A percentile compares a stretch with the other conserved stretches of the same genome.
Conservation (phyloP, 2,329 filamentous ascomycete species). For the Ramularia endophylla region DNA sequence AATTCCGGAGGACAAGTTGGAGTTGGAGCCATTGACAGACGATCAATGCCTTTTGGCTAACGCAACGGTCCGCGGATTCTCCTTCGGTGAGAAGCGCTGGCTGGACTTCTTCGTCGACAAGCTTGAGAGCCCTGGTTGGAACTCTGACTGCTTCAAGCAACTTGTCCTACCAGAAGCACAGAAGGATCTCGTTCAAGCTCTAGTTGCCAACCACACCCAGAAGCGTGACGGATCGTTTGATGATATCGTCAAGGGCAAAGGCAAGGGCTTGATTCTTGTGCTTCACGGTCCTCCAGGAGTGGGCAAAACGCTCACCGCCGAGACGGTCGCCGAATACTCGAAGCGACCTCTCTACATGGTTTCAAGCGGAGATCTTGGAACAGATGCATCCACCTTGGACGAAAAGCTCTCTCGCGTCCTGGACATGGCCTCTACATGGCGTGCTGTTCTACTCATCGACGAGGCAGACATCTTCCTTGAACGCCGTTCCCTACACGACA, state of each 20-base stretch:
- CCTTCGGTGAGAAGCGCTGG: constrained; percentile 31
- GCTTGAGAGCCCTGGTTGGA: constrained; percentile 28
- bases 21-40: constrained; percentile 23
- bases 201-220: constrained; percentile 28
- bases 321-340: constrained; percentile 31
- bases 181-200: constrained; percentile 29
- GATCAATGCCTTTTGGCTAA: constrained; percentile 28
- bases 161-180: constrained; percentile 28
- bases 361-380: constrained; percentile 24
- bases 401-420: constrained; percentile 49
- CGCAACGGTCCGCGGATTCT: constrained; percentile 31
- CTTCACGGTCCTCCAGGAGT: constrained; percentile 35
- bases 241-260: constrained; percentile 32
- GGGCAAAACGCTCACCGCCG: constrained; percentile 39
- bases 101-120: constrained; percentile 32
- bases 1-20: constrained; percentile 14
- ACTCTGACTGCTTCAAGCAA: constrained; percentile 27
- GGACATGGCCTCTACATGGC: constrained; percentile 79
- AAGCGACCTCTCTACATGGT: constrained; percentile 41
- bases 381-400: constrained; percentile 45
- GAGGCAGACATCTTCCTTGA: constrained; percentile 81
- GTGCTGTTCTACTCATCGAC: constrained; percentile 78
- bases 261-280: constrained; percentile 36
- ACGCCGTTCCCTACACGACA: constrained; percentile 71
- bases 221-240: constrained; percentile 23